Evolutionary conservation across 2,329 filamentous ascomycete species (phyloP), one percentile per base, ranked within the genome.

Genomic region (Fusarium heterosporum): DNA sequence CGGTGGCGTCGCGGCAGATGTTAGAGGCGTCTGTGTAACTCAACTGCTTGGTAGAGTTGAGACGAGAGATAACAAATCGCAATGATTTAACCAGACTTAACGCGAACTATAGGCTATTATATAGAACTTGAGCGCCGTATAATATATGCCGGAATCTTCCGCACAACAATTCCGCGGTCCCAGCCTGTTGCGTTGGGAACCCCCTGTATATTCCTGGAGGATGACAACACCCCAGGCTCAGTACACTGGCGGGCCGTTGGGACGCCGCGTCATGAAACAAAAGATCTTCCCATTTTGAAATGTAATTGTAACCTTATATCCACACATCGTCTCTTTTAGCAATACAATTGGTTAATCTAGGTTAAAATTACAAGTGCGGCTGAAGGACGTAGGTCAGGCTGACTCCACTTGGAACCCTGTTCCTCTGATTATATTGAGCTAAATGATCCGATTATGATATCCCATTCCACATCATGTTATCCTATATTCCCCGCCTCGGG

Each of bases 261-360:
- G 43, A 25, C 29, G 14, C 46, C 29, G 14, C 47, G 26, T 30
- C 17, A n/a, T 30, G 10, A 41, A 50, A 50, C 47, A 50, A 50
- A 50, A 28, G 47, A 30, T n/a, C 47, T 36, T 38, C n/a, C n/a
- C 13, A 41, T 7, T 14, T 19, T 14, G 1, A 7, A 4, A 36
- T 13, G 34, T 25, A 8, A 19, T 25, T 25, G 22, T 34, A 1
- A 41, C 34, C 7, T 6, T 13, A 12, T 41, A n/a, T 41, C 47
- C 47, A 40, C 47, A 25, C 12, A 1, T n/a, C 6, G 22, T 3
- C 10, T 11, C 3, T 3, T 3, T 1, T 25, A 16, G 6, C 10
- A 10, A 41, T n/a, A 17, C 16, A n/a, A 26, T 41, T 41, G 47
- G 47, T 14, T 30, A 7, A 16, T 30, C 14, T 1, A 1, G 3